phyloP scores from a whole-genome alignment of 2,329 filamentous ascomycete genomes.

The Monosporascus ibericus region DNA sequence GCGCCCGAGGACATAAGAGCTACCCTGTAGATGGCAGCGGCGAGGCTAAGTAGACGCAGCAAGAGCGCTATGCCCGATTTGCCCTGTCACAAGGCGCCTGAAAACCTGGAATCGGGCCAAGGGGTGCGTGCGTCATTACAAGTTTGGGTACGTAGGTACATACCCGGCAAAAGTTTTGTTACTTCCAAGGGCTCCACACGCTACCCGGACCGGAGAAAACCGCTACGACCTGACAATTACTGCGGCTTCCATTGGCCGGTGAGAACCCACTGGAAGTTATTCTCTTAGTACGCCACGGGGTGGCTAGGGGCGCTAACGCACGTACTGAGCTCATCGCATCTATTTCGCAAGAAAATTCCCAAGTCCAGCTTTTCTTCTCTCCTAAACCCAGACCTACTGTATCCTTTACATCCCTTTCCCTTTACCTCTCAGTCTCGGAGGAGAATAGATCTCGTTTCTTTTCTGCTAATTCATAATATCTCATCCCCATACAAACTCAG shows the following conservation, averaged over 20 bases:
- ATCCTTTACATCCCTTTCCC: neutral
- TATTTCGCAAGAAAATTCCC: slow-evolving; percentile 9
- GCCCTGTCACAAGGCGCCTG: too few relatives aligned
- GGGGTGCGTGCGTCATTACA: too few relatives aligned
- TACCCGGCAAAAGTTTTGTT: too few relatives aligned
- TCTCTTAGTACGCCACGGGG: neutral
- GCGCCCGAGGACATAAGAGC: too few relatives aligned
- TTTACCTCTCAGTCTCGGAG: neutral
- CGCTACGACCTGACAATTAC: neutral
- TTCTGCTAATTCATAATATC: slow-evolving; percentile 22
- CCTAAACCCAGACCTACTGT: neutral
- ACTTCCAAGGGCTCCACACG: too few relatives aligned
- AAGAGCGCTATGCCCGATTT: too few relatives aligned
- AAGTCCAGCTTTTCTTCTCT: slow-evolving; percentile 8
- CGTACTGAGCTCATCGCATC: neutral
- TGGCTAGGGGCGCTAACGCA: neutral
- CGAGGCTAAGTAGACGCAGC: too few relatives aligned
- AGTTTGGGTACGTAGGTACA: too few relatives aligned
- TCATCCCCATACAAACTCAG: slow-evolving; percentile 20
- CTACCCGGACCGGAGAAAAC: too few relatives aligned
- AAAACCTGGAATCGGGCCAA: too few relatives aligned
- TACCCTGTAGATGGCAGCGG: too few relatives aligned
- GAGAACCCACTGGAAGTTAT: neutral
- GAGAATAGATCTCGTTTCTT: neutral
- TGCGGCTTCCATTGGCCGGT: neutral